Percentiles rank a stretch among this genome's conserved stretches.
These are phyloP conservation scores for Laetiporus sulphureus DNA, from an alignment of 1,284 basidiomycete genomes.

Conservation along the genomic window DNA sequence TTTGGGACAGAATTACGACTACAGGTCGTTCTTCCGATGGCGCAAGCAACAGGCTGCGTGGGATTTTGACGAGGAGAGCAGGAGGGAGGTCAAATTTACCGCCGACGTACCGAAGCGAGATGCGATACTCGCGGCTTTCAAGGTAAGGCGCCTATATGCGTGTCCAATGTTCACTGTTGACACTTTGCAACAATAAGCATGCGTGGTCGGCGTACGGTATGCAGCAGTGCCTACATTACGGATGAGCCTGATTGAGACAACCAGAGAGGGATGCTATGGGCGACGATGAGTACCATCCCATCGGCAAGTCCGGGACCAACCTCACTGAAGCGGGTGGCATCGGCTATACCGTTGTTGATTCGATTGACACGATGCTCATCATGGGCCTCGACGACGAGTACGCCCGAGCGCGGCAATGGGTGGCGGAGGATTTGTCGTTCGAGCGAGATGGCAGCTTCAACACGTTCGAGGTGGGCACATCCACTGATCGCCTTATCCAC, in stretches of 20 bases:
- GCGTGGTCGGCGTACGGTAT: conserved; percentile 78
- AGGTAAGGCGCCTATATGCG: conserved; percentile 57
- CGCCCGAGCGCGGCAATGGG: conserved; percentile 72
- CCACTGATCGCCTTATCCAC: too few relatives aligned
- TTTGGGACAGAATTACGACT: conserved; percentile 10
- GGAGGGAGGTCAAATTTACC: conserved; percentile 24
- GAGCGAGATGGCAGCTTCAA: conserved; percentile 80
- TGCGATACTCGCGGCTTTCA: conserved; percentile 73
- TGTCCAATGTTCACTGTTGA: too few relatives aligned
- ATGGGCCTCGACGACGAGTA: conserved; percentile 84
- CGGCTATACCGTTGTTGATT: conserved; percentile 81
- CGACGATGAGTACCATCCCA: conserved; percentile 83
- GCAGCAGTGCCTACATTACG: conserved; percentile 8
- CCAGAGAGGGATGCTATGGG: conserved; percentile 86
- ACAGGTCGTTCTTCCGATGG: conserved; percentile 10
- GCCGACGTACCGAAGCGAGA: conserved; percentile 61
- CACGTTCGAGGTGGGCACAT: conserved; percentile 77
- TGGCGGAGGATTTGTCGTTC: conserved; percentile 65
- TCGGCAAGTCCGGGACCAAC: conserved; percentile 70
- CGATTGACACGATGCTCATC: conserved; percentile 82
- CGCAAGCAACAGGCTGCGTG: too few relatives aligned
- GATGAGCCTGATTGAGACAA: too few relatives aligned
- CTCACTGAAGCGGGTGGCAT: conserved; percentile 72
- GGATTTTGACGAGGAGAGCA: conserved; percentile 14
- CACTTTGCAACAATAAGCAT: conserved; percentile 43